Conservation (phyloP, 2,329 filamentous ascomycete species). For the Fusarium sp. region DNA sequence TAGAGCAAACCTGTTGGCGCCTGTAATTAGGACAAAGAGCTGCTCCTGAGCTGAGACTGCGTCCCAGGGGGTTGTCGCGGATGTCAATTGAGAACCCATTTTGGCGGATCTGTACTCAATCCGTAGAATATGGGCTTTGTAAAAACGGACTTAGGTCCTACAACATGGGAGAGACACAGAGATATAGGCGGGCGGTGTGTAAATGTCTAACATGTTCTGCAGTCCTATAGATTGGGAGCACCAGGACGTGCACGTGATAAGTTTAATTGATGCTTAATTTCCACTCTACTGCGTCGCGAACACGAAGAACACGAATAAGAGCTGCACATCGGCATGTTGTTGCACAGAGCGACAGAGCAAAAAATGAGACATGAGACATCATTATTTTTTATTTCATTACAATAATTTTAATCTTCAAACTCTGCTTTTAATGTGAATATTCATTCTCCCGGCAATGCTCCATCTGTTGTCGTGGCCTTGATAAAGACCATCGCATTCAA, state of each 20-base stretch:
- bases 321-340: neutral
- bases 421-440: constrained; percentile 6
- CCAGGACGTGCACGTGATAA: constrained; percentile 23
- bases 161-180: neutral
- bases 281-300: constrained; percentile 20
- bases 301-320: constrained; percentile 43
- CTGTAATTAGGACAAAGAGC: constrained; percentile 79
- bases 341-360: neutral
- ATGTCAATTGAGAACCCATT: constrained; percentile 43
- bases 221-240: neutral
- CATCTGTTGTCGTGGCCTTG: constrained; percentile 22
- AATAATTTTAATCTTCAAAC: constrained; percentile 21
- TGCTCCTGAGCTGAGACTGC: constrained; percentile 56
- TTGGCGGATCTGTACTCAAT: neutral
- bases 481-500: constrained; percentile 22
- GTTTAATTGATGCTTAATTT: constrained; percentile 31
- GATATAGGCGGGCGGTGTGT: constrained; percentile 18
- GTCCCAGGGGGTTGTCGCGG: constrained; percentile 51
- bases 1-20: constrained; percentile 79
- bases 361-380: constrained; percentile 1
- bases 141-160: neutral
- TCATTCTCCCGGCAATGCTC: constrained; percentile 29
- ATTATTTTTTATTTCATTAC: constrained; percentile 41
- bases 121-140: neutral
- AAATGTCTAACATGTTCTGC: neutral